Base-by-base conservation (phyloP, 805 yeast species). In the Nakazawaea wyomingensis region DNA sequence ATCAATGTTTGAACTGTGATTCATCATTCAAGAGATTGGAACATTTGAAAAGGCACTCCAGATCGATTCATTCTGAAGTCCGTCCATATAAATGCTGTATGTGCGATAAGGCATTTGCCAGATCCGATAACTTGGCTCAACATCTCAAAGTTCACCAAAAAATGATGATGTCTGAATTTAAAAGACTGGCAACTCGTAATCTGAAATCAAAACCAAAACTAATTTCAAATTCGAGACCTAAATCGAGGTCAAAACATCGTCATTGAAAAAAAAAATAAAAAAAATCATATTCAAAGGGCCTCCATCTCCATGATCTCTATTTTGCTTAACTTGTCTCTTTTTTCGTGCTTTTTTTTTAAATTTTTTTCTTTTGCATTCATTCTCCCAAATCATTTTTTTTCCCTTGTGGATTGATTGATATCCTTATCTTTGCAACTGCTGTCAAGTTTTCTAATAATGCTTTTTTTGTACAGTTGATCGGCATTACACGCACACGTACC, bases 111-210 rank as follows among this genome's bases (percentile, higher is more conserved):
- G 75, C 73, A 50, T 82, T 82, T 51, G 76, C 84, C 47, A 61
- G 89, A 44, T 72, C 81, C 11, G 89, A 82, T 54, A 83, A 82
- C 52, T 66, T 81, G 52, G 73, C 76, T 37, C 85, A 80, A 55
- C 88, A 82, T 56, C 62, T 78, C 48, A 74, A 74, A 53, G 74
- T 75, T 4, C 84, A 78, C 47, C 53, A 57, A 31, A 52, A 38
- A 28, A 31, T 28, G 27, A 41, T 41, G 19, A 6, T 6, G 3
- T 11, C 42, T 11, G 10, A 16, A n/a, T 14, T 6, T 10, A 21
- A 21, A 24, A 19, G 17, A 33, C 10, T 19, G 19, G n/a, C n/a
- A 32, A 16, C 16, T 16, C 22, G 18, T 16, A 13, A 13, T 8
- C 16, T 18, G n/a, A 27, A 21, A 20, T 8, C 10, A 27, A 22